Conservation (phyloP, 2,329 filamentous ascomycete genomes). For the Elsinoe australis region DNA sequence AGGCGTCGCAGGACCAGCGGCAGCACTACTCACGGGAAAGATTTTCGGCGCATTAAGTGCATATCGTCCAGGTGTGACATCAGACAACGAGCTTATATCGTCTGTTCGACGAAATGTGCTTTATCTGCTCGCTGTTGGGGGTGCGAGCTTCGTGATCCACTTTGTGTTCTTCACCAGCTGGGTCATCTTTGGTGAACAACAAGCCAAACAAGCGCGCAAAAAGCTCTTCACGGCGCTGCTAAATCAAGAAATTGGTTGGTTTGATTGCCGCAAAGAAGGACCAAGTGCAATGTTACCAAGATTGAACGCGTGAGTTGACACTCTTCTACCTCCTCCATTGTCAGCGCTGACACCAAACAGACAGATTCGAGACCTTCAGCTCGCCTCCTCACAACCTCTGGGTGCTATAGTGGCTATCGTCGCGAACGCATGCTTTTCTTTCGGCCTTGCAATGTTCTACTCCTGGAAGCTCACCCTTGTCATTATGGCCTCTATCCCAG, state of each 20-base stretch:
- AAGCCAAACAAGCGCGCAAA: slow-evolving; percentile 59
- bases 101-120: slow-evolving; percentile 54
- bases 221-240: slow-evolving; percentile 61
- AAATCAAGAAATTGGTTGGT: slow-evolving; percentile 72
- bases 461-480: slow-evolving; percentile 82
- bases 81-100: slow-evolving; percentile 45
- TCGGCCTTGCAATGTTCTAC: slow-evolving; percentile 65
- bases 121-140: slow-evolving; percentile 56
- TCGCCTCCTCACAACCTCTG: slow-evolving; percentile 70
- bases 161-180: slow-evolving; percentile 61
- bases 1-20: slow-evolving; percentile 56
- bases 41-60: slow-evolving; percentile 65
- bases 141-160: slow-evolving; percentile 59
- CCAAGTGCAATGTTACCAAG: slow-evolving; percentile 62
- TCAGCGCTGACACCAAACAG: slow-evolving; percentile 41
- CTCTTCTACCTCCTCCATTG: slow-evolving; percentile 1
- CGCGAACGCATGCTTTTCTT: slow-evolving; percentile 56
- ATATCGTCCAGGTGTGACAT: slow-evolving; percentile 52
- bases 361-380: slow-evolving; percentile 73
- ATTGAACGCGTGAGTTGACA: slow-evolving; percentile 59
- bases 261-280: slow-evolving; percentile 64
- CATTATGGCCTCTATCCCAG: slow-evolving; percentile 63
- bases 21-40: slow-evolving; percentile 64
- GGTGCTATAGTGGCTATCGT: slow-evolving; percentile 60
- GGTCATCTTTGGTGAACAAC: slow-evolving; percentile 71